These are phyloP conservation scores for Pyricularia sp. DNA, from an alignment of 2,329 filamentous ascomycete species.

Conservation along the genomic window DNA sequence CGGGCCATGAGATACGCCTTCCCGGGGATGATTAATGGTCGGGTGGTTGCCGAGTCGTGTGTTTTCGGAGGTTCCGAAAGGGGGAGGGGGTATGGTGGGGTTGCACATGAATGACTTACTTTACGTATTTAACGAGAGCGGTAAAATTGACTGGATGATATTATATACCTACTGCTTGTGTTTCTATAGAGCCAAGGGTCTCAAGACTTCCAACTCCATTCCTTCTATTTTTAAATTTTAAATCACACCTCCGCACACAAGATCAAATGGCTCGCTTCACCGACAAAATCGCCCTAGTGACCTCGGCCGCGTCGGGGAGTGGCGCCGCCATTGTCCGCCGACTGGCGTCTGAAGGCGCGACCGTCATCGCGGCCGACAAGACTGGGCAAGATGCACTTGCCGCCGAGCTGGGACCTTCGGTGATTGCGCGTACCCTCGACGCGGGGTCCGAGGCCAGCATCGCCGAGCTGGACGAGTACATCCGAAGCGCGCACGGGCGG, in stretches of 20 bases:
- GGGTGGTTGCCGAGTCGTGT: not conserved
- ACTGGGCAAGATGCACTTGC: not conserved
- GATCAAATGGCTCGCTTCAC: not conserved
- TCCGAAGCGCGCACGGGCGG: not conserved
- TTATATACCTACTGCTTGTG: too few relatives aligned
- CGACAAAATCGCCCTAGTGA: not conserved
- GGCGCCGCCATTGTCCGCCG: not conserved
- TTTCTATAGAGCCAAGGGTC: too few relatives aligned
- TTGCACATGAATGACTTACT: too few relatives aligned
- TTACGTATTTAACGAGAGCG: not conserved
- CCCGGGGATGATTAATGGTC: not conserved
- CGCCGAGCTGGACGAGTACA: not conserved
- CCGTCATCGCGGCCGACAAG: not conserved
- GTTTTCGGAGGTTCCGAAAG: too few relatives aligned
- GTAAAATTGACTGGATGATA: not conserved
- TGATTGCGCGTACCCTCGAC: not conserved
- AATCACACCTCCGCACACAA: not conserved
- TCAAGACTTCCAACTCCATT: too few relatives aligned
- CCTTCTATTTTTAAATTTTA: too few relatives aligned
- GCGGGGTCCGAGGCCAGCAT: not conserved
- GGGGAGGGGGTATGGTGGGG: too few relatives aligned
- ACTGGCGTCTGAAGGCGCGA: not conserved
- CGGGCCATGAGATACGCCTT: not conserved
- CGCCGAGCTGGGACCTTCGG: not conserved
- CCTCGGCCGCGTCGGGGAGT: not conserved